These are phyloP conservation scores for Lentinula sp. DNA, from an alignment of 768 basidiomycete species.

Conservation along the genomic window DNA sequence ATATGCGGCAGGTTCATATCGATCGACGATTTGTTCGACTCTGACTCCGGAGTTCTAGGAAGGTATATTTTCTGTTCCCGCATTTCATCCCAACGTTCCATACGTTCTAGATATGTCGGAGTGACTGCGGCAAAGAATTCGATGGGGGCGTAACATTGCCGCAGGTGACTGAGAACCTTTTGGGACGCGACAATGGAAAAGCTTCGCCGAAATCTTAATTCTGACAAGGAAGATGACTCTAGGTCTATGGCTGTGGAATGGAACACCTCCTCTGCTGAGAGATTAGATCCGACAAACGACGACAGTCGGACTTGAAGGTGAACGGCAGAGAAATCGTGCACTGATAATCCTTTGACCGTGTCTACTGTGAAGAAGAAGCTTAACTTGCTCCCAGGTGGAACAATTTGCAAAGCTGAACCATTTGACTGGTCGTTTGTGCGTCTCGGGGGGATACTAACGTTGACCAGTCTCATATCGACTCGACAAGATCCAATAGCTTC, in stretches of 20 bases:
- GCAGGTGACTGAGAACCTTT: conserved; percentile 67
- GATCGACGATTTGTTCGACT: conserved; percentile 16
- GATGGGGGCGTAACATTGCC: conserved; percentile 74
- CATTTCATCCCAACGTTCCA: conserved; percentile 93
- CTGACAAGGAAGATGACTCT: conserved; percentile 62
- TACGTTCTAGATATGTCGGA: conserved; percentile 78
- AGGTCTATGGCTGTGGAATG: conserved; percentile 72
- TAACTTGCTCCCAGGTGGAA: conserved; percentile 76
- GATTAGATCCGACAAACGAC: conserved; percentile 70
- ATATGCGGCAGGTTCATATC: conserved; percentile 57
- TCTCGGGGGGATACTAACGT: conserved; percentile 55
- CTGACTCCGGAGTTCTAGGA: conserved; percentile 25
- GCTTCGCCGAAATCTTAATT: conserved; percentile 77
- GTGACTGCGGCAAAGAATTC: conserved; percentile 85
- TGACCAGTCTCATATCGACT: conserved; percentile 76
- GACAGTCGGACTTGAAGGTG: conserved; percentile 89
- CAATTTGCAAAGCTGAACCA: conserved; percentile 66
- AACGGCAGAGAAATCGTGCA: conserved; percentile 81
- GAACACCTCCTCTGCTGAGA: conserved; percentile 76
- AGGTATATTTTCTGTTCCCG: conserved; percentile 63
- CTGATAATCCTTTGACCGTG: conserved; percentile 80
- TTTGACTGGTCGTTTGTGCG: conserved; percentile 54
- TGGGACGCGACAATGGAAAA: conserved; percentile 74
- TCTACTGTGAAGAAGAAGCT: conserved; percentile 84
- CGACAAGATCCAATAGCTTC: conserved; percentile 96